Evolutionary conservation across 257 asterid species (phyloP).

Genomic region (Hygrophila difformis): DNA sequence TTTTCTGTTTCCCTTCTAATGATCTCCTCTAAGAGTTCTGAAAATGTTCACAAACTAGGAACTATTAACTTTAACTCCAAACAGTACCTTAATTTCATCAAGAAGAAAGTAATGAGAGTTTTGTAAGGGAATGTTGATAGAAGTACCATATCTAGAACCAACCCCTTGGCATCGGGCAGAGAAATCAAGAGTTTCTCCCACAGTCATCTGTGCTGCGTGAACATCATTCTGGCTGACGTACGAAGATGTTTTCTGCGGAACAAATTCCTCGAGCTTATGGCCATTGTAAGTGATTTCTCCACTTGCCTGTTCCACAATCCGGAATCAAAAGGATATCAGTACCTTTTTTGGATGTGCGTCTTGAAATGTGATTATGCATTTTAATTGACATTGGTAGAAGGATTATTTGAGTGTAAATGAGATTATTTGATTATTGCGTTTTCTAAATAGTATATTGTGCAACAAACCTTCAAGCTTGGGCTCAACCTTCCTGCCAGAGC

Average conservation of each 20-base stretch:
- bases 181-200: constrained; percentile 54
- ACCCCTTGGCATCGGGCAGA: constrained; percentile 67
- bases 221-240: constrained; percentile 66
- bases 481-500: constrained; percentile 55
- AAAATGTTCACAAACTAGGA: not conserved
- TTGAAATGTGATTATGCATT: too few species aligned
- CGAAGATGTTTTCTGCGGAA: constrained; percentile 56
- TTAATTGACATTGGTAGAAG: too few species aligned
- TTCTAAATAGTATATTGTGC: not conserved
- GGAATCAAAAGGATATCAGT: not conserved
- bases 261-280: constrained; percentile 29
- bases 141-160: constrained; percentile 54
- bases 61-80: too few species aligned
- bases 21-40: constrained; percentile 51
- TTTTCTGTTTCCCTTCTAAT: constrained; percentile 51
- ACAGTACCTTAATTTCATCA: too few species aligned
- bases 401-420: too few species aligned
- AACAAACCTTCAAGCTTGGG: constrained; percentile 37
- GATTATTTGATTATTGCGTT: too few species aligned
- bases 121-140: not conserved
- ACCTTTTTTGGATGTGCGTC: too few species aligned
- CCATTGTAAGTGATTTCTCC: constrained; percentile 66
- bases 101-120: not conserved
- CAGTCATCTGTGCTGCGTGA: constrained; percentile 67
- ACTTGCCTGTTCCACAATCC: constrained; percentile 25